Evolutionary conservation across 495 filamentous ascomycete genomes (phyloP).

Genomic region (Aspergillus mulundensis): DNA sequence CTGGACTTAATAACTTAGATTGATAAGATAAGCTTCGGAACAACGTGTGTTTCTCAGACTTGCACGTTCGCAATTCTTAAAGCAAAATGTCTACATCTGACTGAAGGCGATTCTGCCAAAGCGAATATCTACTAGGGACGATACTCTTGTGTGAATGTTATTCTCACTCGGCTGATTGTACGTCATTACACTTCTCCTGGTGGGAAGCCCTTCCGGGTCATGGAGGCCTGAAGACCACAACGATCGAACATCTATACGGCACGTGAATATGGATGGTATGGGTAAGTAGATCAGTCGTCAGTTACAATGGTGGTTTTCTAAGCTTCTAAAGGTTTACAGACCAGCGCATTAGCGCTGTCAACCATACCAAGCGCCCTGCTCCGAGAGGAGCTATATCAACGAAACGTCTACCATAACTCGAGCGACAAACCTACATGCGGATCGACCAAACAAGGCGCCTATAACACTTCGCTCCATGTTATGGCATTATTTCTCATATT

Average conservation of each 20-base stretch:
- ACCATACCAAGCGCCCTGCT: slow-evolving; percentile 29
- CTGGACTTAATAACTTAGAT: slow-evolving; percentile 7
- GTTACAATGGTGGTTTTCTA: not conserved
- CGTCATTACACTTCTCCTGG: not conserved
- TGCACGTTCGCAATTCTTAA: too few relatives aligned
- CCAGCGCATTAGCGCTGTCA: slow-evolving; percentile 20
- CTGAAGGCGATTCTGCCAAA: too few relatives aligned
- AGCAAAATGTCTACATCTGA: too few relatives aligned
- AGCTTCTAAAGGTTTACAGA: slow-evolving; percentile 20
- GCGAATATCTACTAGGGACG: too few relatives aligned
- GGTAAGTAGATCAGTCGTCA: slow-evolving; percentile 9
- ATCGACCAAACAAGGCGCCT: slow-evolving; percentile 53
- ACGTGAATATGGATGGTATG: slow-evolving; percentile 1
- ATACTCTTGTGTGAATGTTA: too few relatives aligned
- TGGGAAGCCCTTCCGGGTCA: slow-evolving; percentile 7
- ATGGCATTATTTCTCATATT: slow-evolving; percentile 76
- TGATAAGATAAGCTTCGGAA: slow-evolving; percentile 22
- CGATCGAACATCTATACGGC: not conserved
- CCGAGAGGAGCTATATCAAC: slow-evolving; percentile 31
- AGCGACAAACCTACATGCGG: slow-evolving; percentile 50
- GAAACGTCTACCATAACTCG: slow-evolving; percentile 20
- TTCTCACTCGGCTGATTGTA: too few relatives aligned
- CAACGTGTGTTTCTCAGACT: not conserved
- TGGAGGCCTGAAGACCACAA: slow-evolving; percentile 10
- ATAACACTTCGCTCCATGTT: slow-evolving; percentile 67